Evolutionary conservation across 2,329 filamentous ascomycete species (phyloP), one percentile per base, ranked within the genome.

Genomic region (Botrytis paeoniae): DNA sequence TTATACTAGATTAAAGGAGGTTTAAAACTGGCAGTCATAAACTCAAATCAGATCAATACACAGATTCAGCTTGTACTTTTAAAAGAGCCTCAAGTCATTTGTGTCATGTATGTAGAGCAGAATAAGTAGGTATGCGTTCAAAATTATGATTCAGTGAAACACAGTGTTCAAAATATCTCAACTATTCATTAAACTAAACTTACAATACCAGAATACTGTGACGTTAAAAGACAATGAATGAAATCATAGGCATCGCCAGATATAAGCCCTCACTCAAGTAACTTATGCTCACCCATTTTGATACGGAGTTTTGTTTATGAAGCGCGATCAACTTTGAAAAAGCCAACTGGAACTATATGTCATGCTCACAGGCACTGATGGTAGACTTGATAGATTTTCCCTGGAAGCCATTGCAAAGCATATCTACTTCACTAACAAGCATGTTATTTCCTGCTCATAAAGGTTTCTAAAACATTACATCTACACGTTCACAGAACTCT

Each of bases 161-260:
- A n/a, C 0, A n/a, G 3, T n/a, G 43, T 37, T 66, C 3, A 32
- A 3, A n/a, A n/a, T 35, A 18, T 3, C 32, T 51, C 22, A 7
- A 57, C 3, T 18, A 18, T n/a, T 3, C 12, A 37, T 37, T n/a
- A n/a, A 7, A 10, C 10, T 3, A 25, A n/a, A 65, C 25, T 12
- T 65, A 20, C 7, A 65, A 6, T 5, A 16, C 29, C 10, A 45
- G 12, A 25, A 45, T 25, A 83, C 3, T n/a, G 22, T n/a, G 14
- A 39, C 8, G 18, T n/a, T 5, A n/a, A 4, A 61, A 61, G 3
- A 39, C 1, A 20, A 18, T 20, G 0, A 10, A 37, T 22, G 7
- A 39, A 61, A n/a, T 4, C 35, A 22, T 18, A 18, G 0, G n/a
- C 12, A 18, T 35, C 25, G 18, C 5, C 6, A 9, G 12, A 3